phyloP scores from a whole-genome alignment of 1,284 basidiomycete species.

The Rhizoctonia solani region DNA sequence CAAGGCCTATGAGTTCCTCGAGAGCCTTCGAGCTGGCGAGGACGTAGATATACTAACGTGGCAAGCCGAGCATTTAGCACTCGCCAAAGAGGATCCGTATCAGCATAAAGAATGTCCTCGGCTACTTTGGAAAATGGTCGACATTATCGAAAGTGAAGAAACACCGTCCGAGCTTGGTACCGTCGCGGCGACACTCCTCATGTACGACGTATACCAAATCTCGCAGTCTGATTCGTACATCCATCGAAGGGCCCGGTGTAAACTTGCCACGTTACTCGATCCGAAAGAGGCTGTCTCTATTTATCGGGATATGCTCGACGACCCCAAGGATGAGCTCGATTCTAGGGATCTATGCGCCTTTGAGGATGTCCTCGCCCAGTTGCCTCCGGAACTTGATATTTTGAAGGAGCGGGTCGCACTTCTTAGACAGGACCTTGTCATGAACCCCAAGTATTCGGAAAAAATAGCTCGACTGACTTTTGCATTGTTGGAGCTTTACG shows the following conservation, averaged over 20 bases:
- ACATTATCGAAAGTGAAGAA: no score
- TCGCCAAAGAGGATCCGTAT: background rate
- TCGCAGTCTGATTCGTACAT: background rate
- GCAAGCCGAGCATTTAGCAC: background rate
- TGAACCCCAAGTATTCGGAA: background rate
- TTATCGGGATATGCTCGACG: background rate
- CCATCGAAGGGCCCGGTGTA: background rate
- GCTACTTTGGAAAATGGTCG: constrained; percentile 13
- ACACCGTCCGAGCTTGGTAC: no score
- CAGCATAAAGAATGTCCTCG: constrained; percentile 4
- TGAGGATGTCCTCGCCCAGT: background rate
- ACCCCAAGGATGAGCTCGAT: background rate
- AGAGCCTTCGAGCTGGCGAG: no score
- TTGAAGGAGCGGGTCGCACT: constrained; percentile 7
- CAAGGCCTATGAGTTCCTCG: no score
- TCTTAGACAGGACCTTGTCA: background rate
- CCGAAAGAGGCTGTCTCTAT: background rate
- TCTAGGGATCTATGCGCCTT: no score
- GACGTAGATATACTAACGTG: no score
- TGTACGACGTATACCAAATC: background rate
- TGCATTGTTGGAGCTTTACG: background rate
- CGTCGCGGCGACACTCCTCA: background rate
- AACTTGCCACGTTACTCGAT: background rate
- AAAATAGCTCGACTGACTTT: background rate
- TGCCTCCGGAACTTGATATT: background rate